Base-by-base conservation (phyloP, 1,284 basidiomycete genomes). In the Taiwanofungus camphoratus region DNA sequence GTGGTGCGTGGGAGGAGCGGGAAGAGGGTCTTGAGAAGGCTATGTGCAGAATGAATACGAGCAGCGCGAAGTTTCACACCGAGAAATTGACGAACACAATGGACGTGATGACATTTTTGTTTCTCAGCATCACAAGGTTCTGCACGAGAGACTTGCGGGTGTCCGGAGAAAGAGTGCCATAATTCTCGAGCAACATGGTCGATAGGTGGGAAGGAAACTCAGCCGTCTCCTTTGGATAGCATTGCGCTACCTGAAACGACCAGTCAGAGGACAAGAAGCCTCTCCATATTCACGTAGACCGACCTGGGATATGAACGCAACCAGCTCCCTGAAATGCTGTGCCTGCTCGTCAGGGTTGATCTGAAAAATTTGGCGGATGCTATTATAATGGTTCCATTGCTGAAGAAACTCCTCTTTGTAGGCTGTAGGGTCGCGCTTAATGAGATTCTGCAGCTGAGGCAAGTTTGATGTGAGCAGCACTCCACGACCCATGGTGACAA, bases 351-450 rank as follows among this genome's bases (percentile, higher is more conserved):
- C 77, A 2, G 86, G 85, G 60, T 79, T 81, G 51, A 85, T 70
- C 57, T 76, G 74, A 61, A 93, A 91, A 52, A 98, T 88, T 58
- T 90, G 81, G 32, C 90, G 77, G 45, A 91, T 82, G 46, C 84
- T 89, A 55, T 89, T 81, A 67, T 93, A 98, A 63, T 98, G 93
- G 53, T 93, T 92, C 87, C 93, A 98, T 74, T 99, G 96, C 52
- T 94, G 92, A n/a, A 93, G 63, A 59, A 99, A 99, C 58, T 99
- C 96, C 54, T 98, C 94, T 60, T 83, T 87, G 72, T 99, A 99
- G 0, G 81, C 87, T 5, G 73, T 66, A 2, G 95, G 90, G 61
- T 97, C 92, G 44, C 96, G 79, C 67, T 96, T 99, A 64, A 99
- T 93, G 46, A 99, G 74, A 61, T 98, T 98, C 63, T 99, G 96